These are phyloP conservation scores for Chalara sp. DNA, from an alignment of 2,329 filamentous ascomycete species.

Conservation along the genomic window DNA sequence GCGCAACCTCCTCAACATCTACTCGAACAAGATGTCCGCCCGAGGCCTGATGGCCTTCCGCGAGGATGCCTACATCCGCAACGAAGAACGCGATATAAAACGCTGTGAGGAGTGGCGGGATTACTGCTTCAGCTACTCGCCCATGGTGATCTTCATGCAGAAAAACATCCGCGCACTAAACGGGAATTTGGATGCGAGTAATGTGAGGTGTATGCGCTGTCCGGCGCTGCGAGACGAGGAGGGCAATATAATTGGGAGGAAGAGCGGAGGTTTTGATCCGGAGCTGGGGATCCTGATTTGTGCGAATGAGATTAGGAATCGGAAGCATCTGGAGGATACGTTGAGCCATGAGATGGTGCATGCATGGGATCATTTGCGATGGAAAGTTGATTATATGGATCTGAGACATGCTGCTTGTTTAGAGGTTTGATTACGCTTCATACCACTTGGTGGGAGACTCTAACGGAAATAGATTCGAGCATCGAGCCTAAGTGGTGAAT, in stretches of 20 bases:
- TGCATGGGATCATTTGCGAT: conserved; percentile 87
- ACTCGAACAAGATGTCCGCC: conserved; percentile 64
- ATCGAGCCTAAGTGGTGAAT: conserved; percentile 88
- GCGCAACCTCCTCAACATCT: conserved; percentile 80
- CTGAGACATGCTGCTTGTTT: conserved; percentile 88
- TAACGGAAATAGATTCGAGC: conserved; percentile 66
- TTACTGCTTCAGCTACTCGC: conserved; percentile 79
- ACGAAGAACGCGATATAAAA: conserved; percentile 72
- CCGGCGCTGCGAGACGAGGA: conserved; percentile 43
- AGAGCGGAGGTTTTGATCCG: conserved; percentile 77
- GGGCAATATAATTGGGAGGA: conserved; percentile 47
- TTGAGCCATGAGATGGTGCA: conserved; percentile 97
- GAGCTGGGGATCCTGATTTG: conserved; percentile 86
- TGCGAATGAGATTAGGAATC: conserved; percentile 79
- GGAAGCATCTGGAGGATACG: conserved; percentile 84
- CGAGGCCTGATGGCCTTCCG: conserved; percentile 72
- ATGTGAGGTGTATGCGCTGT: conserved; percentile 80
- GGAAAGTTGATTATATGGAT: conserved; percentile 78
- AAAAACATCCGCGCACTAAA: conserved; percentile 76
- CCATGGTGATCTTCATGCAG: conserved; percentile 78
- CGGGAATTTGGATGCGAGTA: conserved; percentile 63
- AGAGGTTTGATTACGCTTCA: conserved; percentile 53
- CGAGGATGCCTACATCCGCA: conserved; percentile 63
- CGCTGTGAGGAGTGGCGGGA: conserved; percentile 77
- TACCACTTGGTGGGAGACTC: neutral